phyloP scores from a whole-genome alignment of 2,329 filamentous ascomycete genomes.

The Daldinia sp. region DNA sequence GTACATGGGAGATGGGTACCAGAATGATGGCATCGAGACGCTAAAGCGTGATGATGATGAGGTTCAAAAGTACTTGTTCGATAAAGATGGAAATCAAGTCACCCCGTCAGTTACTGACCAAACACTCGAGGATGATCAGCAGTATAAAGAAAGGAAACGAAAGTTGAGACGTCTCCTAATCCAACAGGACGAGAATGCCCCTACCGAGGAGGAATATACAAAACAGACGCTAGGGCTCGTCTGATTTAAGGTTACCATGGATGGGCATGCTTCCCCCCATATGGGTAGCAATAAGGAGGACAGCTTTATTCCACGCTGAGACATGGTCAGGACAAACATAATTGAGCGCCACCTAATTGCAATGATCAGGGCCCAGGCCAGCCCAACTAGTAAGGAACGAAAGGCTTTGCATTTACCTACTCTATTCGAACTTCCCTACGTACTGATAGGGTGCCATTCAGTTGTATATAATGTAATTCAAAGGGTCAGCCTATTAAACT shows the following conservation, averaged over 20 bases:
- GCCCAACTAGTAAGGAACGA: neutral
- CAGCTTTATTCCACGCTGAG: neutral
- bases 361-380: neutral
- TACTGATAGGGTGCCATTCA: neutral
- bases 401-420: neutral
- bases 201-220: conserved; percentile 51
- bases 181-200: conserved; percentile 57
- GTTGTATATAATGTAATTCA: neutral
- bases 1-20: conserved; percentile 67
- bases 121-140: conserved; percentile 57
- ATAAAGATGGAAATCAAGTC: conserved; percentile 61
- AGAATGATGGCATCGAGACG: conserved; percentile 50
- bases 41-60: conserved; percentile 37
- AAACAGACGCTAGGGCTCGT: conserved; percentile 41
- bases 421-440: neutral
- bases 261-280: neutral
- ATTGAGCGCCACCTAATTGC: neutral
- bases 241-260: conserved; percentile 13
- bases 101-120: conserved; percentile 66
- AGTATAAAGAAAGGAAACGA: conserved; percentile 55
- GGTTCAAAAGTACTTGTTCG: conserved; percentile 61
- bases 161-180: conserved; percentile 55
- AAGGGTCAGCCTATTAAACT: neutral
- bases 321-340: neutral
- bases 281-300: neutral